phyloP scores from a whole-genome alignment of 495 filamentous ascomycete genomes.

The Hyaloscypha bicolor region DNA sequence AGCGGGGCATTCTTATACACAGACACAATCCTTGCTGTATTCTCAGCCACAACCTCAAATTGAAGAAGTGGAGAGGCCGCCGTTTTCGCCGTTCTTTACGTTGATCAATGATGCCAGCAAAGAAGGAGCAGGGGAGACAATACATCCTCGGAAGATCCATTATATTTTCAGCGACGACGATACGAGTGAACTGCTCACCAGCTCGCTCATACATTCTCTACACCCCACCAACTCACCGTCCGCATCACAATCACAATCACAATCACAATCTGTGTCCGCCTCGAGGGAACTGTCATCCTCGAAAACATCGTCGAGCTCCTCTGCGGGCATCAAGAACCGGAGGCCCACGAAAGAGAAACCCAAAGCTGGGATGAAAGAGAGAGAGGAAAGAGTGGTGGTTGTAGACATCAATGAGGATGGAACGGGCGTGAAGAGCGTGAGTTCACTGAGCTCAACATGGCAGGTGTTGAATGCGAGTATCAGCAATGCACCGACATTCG shows the following conservation, averaged over 20 bases:
- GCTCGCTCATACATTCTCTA: not conserved
- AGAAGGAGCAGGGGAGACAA: constrained; percentile 42
- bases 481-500: constrained; percentile 59
- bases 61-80: not conserved
- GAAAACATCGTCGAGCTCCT: not conserved
- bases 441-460: constrained; percentile 55
- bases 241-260: no score
- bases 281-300: not conserved
- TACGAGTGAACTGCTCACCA: constrained; percentile 63
- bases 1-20: not conserved
- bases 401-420: constrained; percentile 51
- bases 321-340: constrained; percentile 1
- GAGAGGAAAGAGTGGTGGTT: constrained; percentile 55
- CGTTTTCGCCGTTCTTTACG: constrained; percentile 67
- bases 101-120: constrained; percentile 58
- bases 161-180: constrained; percentile 89
- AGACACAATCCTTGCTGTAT: not conserved
- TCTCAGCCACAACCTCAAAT: not conserved
- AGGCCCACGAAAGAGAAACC: not conserved
- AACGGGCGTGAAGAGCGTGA: constrained; percentile 48
- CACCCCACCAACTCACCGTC: not conserved
- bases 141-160: constrained; percentile 80
- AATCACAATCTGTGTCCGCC: no score
- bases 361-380: constrained; percentile 8
- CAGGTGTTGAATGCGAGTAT: constrained; percentile 54